Base-by-base conservation (phyloP, 1,139 yeast species). In the Protomyces inouyei region DNA sequence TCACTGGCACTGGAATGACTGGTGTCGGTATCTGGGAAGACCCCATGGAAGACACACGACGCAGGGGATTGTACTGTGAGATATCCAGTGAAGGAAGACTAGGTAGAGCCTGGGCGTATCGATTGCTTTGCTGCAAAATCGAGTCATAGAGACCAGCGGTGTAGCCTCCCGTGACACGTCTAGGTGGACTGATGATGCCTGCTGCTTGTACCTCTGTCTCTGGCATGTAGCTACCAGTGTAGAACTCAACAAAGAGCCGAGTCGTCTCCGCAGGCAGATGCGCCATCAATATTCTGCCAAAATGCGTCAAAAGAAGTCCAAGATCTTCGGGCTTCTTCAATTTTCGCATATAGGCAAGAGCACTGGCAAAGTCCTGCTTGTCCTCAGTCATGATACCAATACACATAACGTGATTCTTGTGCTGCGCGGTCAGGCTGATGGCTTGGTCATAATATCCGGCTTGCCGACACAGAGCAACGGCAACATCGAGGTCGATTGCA, bases 211-310 rank as follows among this genome's bases (percentile, higher is more conserved):
- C 43, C 38, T 55, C 59, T 35, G 43, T 36, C 10, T 71, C 70
- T 0, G 93, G 88, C 21, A 76, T 76, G 72, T 86, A 93, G 66
- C 83, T 84, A 0, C 98, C 98, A 0, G 98, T 92, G 73, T 93
- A 93, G 0, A 92, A 87, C 52, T 88, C 87, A 65, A 93, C 92
- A 65, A 92, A 78, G 53, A 93, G 75, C 52, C 86, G 86, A 0
- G 97, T 91, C 0, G 96, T 87, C 67, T 87, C 92, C 66, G 87
- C 82, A 0, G 98, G 98, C 55, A 84, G 76, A 61, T 79, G 74
- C 60, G 87, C 88, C 57, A 93, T 77, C 45, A 93, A 76, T 0
- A 77, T 74, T 67, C 88, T 84, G 2, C 95, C 85, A 71, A 83
- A 85, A 52, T 85, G 87, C 14, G 81, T 77, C 61, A 93, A 77